These are phyloP conservation scores for Colletotrichum trifolii DNA, from an alignment of 2,329 filamentous ascomycete species.

Conservation along the genomic window DNA sequence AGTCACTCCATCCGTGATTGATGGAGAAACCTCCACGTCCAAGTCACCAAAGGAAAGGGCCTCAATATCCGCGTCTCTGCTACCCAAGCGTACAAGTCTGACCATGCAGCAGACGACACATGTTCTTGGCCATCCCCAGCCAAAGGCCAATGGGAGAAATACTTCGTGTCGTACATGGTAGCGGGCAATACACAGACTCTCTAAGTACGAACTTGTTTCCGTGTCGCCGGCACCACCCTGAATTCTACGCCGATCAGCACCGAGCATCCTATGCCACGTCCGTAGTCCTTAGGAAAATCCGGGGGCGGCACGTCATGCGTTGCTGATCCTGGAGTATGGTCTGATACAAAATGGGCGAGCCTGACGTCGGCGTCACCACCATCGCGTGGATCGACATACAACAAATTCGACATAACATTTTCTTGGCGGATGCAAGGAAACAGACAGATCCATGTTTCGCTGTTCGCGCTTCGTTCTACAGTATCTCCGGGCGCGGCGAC, in stretches of 20 bases:
- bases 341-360: background rate
- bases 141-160: background rate
- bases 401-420: background rate
- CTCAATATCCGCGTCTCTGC: background rate
- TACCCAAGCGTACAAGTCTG: background rate
- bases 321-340: slow-evolving; percentile 13
- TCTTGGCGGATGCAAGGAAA: background rate
- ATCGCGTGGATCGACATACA: background rate
- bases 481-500: background rate
- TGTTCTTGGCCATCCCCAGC: background rate
- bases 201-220: background rate
- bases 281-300: slow-evolving; percentile 20
- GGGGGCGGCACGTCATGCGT: slow-evolving; percentile 28
- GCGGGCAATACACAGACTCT: background rate
- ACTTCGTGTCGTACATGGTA: background rate
- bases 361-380: slow-evolving; percentile 3
- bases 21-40: slow-evolving; percentile 7
- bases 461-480: background rate
- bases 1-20: slow-evolving; percentile 15
- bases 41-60: background rate
- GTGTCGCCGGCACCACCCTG: slow-evolving; percentile 2
- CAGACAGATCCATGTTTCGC: background rate
- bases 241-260: slow-evolving; percentile 4
- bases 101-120: slow-evolving; percentile 1
- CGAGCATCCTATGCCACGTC: slow-evolving; percentile 16